Percentiles rank a stretch among this genome's conserved stretches.
These are phyloP conservation scores for Phytophthora sp. DNA, from an alignment of 352 stramenopile species.

Conservation along the genomic window DNA sequence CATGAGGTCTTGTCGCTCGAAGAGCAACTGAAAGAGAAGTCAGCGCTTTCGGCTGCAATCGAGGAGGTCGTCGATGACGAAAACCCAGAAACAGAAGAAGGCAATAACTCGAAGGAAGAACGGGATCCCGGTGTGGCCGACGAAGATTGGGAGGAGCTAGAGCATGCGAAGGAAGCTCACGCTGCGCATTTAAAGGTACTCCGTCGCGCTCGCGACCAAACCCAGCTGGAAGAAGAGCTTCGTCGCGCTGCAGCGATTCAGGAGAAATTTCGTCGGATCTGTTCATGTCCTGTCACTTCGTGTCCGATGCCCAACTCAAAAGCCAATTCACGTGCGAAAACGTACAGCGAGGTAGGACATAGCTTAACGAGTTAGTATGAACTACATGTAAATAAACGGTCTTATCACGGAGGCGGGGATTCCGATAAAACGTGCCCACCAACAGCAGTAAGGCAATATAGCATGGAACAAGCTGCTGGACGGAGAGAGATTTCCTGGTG, in stretches of 20 bases:
- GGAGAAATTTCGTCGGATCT: constrained; percentile 66
- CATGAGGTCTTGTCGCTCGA: not conserved
- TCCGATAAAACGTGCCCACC: too few relatives aligned
- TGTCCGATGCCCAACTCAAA: constrained; percentile 71
- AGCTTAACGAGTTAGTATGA: not conserved
- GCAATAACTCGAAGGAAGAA: constrained; percentile 10
- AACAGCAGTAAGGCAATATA: too few relatives aligned
- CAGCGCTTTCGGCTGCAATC: constrained; percentile 2
- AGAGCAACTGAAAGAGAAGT: constrained; percentile 16
- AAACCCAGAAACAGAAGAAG: constrained; percentile 21
- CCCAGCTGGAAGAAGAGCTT: constrained; percentile 44
- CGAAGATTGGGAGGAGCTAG: constrained; percentile 68
- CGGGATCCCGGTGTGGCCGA: constrained; percentile 69
- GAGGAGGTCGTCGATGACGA: constrained; percentile 27
- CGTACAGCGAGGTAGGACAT: not conserved
- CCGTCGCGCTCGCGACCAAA: constrained; percentile 36
- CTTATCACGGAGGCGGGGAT: too few relatives aligned
- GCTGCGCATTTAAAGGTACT: constrained; percentile 42
- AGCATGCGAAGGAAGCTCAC: constrained; percentile 63
- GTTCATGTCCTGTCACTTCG: constrained; percentile 75
- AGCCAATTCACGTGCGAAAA: constrained; percentile 47
- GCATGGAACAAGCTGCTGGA: too few relatives aligned
- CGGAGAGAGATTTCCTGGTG: too few relatives aligned
- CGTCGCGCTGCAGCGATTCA: constrained; percentile 48
- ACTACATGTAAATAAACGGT: too few relatives aligned